Percentiles rank a stretch among this genome's conserved stretches.
phyloP scores from a whole-genome alignment of 352 stramenopile species.

The Thalassiosira hispida region DNA sequence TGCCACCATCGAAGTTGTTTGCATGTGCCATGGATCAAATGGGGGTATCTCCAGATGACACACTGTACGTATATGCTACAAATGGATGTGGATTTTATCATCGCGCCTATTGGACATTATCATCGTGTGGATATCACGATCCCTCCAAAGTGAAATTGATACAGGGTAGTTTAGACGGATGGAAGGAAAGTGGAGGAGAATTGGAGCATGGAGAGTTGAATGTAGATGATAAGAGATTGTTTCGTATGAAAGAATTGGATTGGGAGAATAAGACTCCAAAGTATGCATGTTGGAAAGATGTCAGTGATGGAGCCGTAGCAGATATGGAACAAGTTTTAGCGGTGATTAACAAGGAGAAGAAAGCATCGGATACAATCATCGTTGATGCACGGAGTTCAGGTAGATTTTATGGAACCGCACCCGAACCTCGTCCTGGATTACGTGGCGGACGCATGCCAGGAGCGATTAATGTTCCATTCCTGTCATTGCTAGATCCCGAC shows the following conservation, averaged over 20 bases:
- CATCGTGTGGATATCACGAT: conserved; percentile 45
- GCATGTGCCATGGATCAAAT: conserved; percentile 49
- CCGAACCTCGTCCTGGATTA: conserved; percentile 91
- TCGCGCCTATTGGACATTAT: conserved; percentile 47
- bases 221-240: conserved; percentile 29
- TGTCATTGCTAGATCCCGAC: conserved; percentile 84
- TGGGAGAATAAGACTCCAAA: conserved; percentile 25
- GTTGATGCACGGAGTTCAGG: conserved; percentile 89
- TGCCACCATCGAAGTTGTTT: conserved; percentile 32
- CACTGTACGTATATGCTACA: conserved; percentile 41
- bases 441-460: conserved; percentile 91
- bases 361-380: conserved; percentile 69
- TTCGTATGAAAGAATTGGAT: conserved; percentile 28
- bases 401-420: conserved; percentile 89
- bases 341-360: conserved; percentile 18
- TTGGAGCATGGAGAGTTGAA: conserved; percentile 28
- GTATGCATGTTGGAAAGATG: conserved; percentile 26
- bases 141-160: conserved; percentile 42
- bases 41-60: conserved; percentile 33
- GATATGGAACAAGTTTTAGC: conserved; percentile 60
- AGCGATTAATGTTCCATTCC: conserved; percentile 91
- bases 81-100: conserved; percentile 44
- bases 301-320: conserved; percentile 49
- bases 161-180: conserved; percentile 50
- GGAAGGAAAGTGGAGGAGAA: conserved; percentile 30